These are phyloP conservation scores for Amanita pallidorosea DNA, from an alignment of 768 basidiomycete genomes.

Conservation along the genomic window DNA sequence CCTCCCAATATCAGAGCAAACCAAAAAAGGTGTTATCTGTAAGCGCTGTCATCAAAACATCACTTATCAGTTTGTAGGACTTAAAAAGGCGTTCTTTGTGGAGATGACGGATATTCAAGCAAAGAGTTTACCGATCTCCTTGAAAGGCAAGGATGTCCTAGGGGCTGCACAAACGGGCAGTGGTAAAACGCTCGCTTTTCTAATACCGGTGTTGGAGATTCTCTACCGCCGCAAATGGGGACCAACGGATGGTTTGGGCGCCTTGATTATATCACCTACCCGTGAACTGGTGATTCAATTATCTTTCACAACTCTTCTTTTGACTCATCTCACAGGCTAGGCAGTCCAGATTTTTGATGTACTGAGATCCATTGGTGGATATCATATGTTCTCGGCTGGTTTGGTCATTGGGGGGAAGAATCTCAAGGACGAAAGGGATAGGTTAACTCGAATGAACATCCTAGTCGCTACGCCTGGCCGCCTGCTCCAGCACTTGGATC, in stretches of 20 bases:
- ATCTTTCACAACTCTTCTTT: neutral
- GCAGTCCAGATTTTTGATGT: slow-evolving; percentile 99
- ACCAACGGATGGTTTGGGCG: slow-evolving; percentile 83
- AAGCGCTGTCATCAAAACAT: neutral
- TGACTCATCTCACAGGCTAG: slow-evolving; percentile 23
- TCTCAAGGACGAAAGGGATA: slow-evolving; percentile 83
- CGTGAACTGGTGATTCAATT: slow-evolving; percentile 65
- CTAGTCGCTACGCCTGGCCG: slow-evolving; percentile 96
- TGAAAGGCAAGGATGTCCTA: slow-evolving; percentile 93
- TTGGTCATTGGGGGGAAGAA: slow-evolving; percentile 95
- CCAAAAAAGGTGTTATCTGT: slow-evolving; percentile 49
- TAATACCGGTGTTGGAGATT: slow-evolving; percentile 87
- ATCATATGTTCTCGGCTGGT: slow-evolving; percentile 89
- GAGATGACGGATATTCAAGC: slow-evolving; percentile 91
- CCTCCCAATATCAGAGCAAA: slow-evolving; percentile 67
- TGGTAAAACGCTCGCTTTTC: slow-evolving; percentile 94
- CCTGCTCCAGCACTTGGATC: slow-evolving; percentile 95
- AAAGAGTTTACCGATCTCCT: slow-evolving; percentile 78
- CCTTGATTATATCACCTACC: slow-evolving; percentile 88
- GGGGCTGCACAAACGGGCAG: slow-evolving; percentile 94
- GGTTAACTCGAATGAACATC: slow-evolving; percentile 91
- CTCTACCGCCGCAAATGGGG: slow-evolving; percentile 90
- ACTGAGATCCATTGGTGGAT: slow-evolving; percentile 82
- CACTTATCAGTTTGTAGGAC: slow-evolving; percentile 32
- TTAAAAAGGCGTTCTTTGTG: slow-evolving; percentile 80